phyloP scores from a whole-genome alignment of 1,284 basidiomycete genomes.

The Somion occarium region DNA sequence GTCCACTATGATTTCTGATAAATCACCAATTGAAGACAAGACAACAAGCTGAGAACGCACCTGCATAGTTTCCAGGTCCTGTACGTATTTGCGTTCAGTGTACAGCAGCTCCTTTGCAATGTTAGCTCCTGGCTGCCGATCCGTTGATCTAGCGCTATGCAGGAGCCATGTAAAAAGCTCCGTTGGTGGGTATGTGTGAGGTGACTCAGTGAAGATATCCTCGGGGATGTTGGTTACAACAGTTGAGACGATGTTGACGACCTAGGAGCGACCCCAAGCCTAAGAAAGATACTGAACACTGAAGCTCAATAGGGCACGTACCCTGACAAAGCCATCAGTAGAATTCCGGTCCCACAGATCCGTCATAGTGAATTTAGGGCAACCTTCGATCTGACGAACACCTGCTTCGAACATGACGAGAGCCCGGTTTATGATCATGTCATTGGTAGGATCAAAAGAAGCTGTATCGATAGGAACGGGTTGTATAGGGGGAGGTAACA shows the following conservation, averaged over 20 bases:
- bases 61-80: slow-evolving; percentile 97
- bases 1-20: slow-evolving; percentile 40
- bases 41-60: slow-evolving; percentile 36
- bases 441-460: slow-evolving; percentile 63
- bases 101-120: slow-evolving; percentile 87
- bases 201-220: slow-evolving; percentile 63
- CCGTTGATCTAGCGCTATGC: slow-evolving; percentile 49
- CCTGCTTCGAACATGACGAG: slow-evolving; percentile 78
- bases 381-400: slow-evolving; percentile 58
- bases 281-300: slow-evolving; percentile 3
- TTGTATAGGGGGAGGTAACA: slow-evolving; percentile 64
- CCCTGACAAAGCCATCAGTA: slow-evolving; percentile 94
- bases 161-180: slow-evolving; percentile 52
- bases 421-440: slow-evolving; percentile 74
- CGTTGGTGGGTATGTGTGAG: slow-evolving; percentile 53
- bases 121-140: slow-evolving; percentile 69
- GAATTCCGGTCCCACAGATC: slow-evolving; percentile 88
- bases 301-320: slow-evolving; percentile 31
- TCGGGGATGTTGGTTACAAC: slow-evolving; percentile 79
- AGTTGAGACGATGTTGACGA: slow-evolving; percentile 87
- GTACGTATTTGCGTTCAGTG: slow-evolving; percentile 96
- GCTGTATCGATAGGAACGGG: slow-evolving; percentile 70
- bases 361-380: slow-evolving; percentile 79
- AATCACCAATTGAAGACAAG: slow-evolving; percentile 1
- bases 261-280: slow-evolving; percentile 40